Percentiles rank a stretch among this genome's conserved stretches.
Conservation (phyloP, 176 grass and related monocot species). For the Guadua angustifolia region DNA sequence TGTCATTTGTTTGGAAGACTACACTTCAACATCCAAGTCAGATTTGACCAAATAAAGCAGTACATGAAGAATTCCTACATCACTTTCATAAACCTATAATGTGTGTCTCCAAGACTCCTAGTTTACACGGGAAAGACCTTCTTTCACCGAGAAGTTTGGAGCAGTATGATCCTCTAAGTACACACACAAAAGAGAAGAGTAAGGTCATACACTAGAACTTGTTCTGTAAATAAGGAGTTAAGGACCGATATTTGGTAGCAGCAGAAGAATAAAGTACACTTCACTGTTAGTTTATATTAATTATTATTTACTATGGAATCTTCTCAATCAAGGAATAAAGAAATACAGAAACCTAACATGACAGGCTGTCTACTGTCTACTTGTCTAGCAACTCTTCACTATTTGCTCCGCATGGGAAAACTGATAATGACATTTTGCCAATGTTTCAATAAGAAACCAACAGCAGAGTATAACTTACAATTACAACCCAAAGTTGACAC, state of each 20-base stretch:
- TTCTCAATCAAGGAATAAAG: neutral
- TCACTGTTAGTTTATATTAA: no score
- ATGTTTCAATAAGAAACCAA: neutral
- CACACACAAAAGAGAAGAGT: neutral
- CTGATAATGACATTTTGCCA: neutral
- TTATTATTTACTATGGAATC: neutral
- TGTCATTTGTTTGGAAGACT: neutral
- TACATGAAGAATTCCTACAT: neutral
- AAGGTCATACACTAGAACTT: neutral
- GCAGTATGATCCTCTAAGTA: neutral
- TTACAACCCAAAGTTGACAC: neutral
- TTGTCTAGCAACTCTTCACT: neutral
- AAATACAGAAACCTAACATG: constrained; percentile 6
- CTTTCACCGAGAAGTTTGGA: neutral
- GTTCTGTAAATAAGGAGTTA: neutral
- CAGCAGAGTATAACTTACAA: neutral
- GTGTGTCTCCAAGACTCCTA: neutral
- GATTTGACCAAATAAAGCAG: neutral
- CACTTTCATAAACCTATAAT: neutral
- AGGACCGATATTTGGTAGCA: neutral
- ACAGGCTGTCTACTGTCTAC: neutral
- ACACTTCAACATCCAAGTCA: neutral
- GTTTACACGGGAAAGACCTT: neutral
- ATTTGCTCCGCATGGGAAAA: neutral
- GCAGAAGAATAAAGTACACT: neutral